Base-by-base conservation (phyloP, 805 yeast genomes). In the Tetrapisispora pingtungensis region DNA sequence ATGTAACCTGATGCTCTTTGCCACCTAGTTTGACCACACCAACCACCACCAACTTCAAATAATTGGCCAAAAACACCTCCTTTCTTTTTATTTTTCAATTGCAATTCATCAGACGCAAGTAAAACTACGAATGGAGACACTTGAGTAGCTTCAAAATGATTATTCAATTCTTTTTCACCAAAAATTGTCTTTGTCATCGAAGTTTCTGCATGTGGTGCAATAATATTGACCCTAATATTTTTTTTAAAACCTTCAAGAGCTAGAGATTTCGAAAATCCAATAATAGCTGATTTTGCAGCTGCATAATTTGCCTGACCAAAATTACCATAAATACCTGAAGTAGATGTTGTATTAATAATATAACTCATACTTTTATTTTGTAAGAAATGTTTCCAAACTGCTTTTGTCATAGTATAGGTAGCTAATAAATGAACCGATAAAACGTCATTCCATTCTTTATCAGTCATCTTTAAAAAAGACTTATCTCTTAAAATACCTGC, bases 201-300 rank as follows among this genome's bases (percentile, higher is more conserved):
- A 36, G 98, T 90, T 59, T 90, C 97, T 26, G 97, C 97, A 63
- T 90, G 96, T 43, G 98, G 98, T 24, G 98, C 97, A 62, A 88
- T 80, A 32, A 79, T 77, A 61, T 89, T 85, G 46, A 80, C 89
- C 57, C 73, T 71, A 54, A 90, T 87, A 59, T 81, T 78, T 57
- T 71, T 62, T 64, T 77, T 86, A 48, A 79, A 79, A 58, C 98
- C 98, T 70, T 90, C 98, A 52, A 85, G 73, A 26, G 97, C 96
- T 50, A 87, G 66, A 36, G 97, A 82, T 65, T 77, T 80, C 34
- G 96, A 75, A 54, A 90, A 75, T 15, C 96, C 96, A 40, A 88
- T 67, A 50, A 90, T 78, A 20, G 87, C 97, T 42, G 84, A 78
- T 70, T 90, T 90, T 38, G 97, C 97, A 28, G 97, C 80, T 18